Evolutionary conservation across 306 rosid genomes (phyloP), one percentile per base, ranked within the genome.

Genomic region (Hippophae rhamnoides): DNA sequence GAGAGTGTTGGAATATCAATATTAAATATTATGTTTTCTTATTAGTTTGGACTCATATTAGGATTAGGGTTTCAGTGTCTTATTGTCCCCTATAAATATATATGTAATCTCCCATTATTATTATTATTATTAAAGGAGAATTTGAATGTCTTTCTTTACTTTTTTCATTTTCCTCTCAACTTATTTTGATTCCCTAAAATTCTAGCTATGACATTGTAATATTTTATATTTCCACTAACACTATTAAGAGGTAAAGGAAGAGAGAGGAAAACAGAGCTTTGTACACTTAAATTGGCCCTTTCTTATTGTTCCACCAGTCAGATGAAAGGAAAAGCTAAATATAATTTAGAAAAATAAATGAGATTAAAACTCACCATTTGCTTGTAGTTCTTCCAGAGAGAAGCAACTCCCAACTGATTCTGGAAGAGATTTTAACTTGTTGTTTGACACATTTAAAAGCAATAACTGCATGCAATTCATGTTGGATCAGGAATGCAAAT

Each of bases 361-460:
- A 23, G 10, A 18, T 61, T 26, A 7, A 10, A 68, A 64, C 62
- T 54, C 76, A 93, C 99, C 90, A 73, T 84, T 75, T 47, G 99
- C 97, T 76, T 93, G 90, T 74, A 93, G 69, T 75, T 93, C 99
- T 93, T 93, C 99, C 62, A 93, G 75, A 68, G 95, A 93, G 79
- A 80, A 84, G 77, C 95, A 93, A 79, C 89, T 80, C 61, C 97
- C 99, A 47, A 93, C 75, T 67, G 99, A 93, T 74, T 93, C 97
- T 23, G 99, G 99, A 57, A 93, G 90, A 68, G 79, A 81, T 66
- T 75, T 76, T 57, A 92, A 71, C 78, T 86, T 78, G 86, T 92
- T 92, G 42, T 75, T 88, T 25, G 99, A 82, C 69, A 86, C 86
- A 68, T 93, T 82, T 70, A 93, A 76, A 70, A 93, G 75, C 78